These are phyloP conservation scores for Boletus reticulatus DNA, from an alignment of 768 basidiomycete species.

Conservation along the genomic window DNA sequence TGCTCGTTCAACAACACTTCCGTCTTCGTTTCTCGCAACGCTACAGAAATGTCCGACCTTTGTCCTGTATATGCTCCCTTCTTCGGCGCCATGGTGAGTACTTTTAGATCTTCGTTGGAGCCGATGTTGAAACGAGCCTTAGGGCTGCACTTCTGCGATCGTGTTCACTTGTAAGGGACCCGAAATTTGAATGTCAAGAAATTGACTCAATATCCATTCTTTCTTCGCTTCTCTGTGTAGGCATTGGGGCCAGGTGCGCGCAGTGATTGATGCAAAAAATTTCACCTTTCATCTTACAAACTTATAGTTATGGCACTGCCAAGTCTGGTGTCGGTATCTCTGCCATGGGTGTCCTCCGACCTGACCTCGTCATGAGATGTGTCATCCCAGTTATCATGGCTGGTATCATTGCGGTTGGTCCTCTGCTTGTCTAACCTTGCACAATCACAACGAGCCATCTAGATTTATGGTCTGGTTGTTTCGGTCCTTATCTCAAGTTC, in stretches of 20 bases:
- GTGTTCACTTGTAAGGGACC: conserved; percentile 88
- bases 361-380: conserved; percentile 98
- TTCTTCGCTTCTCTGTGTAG: conserved; percentile 34
- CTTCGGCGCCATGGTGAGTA: conserved; percentile 91
- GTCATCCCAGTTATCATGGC: conserved; percentile 98
- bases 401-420: conserved; percentile 97
- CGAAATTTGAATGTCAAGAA: background rate
- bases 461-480: conserved; percentile 98
- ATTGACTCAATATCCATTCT: background rate
- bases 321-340: conserved; percentile 98
- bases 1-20: background rate
- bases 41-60: conserved; percentile 62
- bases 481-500: conserved; percentile 92
- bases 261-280: background rate
- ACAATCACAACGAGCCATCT: background rate
- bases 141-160: conserved; percentile 97
- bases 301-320: conserved; percentile 91
- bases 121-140: conserved; percentile 14
- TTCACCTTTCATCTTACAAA: background rate
- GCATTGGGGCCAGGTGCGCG: conserved; percentile 81
- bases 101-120: background rate
- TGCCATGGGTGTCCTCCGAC: conserved; percentile 96
- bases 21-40: conserved; percentile 1
- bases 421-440: background rate
- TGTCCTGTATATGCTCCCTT: conserved; percentile 97